These are phyloP conservation scores for Paraleonurus japonicus DNA, from an alignment of 257 asterid genomes.

Conservation along the genomic window DNA sequence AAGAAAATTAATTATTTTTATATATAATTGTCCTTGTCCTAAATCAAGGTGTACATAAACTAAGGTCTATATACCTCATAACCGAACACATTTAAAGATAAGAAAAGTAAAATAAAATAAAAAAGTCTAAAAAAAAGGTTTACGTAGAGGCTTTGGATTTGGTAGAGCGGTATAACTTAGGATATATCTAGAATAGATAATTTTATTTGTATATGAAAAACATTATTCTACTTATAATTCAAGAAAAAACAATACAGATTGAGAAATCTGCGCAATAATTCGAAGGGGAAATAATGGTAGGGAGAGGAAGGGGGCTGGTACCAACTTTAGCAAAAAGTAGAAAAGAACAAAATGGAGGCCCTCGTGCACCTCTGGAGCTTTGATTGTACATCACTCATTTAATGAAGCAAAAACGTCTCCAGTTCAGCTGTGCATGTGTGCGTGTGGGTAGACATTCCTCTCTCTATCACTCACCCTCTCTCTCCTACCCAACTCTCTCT, in stretches of 20 bases:
- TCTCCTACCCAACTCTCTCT: conserved; percentile 30
- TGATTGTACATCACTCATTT: conserved; percentile 57
- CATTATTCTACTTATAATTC: conserved; percentile 16
- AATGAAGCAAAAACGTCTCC: conserved; percentile 51
- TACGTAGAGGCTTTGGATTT: not conserved
- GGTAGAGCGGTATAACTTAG: conserved; percentile 15
- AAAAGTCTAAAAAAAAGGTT: not conserved
- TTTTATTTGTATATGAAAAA: conserved; percentile 17
- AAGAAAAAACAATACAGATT: not conserved
- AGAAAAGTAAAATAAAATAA: not conserved
- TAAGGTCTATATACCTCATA: not conserved
- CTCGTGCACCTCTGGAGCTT: conserved; percentile 76
- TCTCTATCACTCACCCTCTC: conserved; percentile 21
- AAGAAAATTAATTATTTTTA: too few relatives aligned
- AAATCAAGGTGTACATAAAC: not conserved
- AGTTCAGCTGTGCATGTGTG: conserved; percentile 53
- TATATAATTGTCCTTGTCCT: not conserved
- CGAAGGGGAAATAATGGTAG: conserved; percentile 32
- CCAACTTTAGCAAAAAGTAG: conserved; percentile 45
- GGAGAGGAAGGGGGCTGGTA: conserved; percentile 34
- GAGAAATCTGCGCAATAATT: conserved; percentile 38
- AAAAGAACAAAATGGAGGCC: conserved; percentile 71
- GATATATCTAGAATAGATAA: conserved; percentile 25
- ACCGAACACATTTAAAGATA: not conserved
- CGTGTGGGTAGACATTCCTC: conserved; percentile 68